These are phyloP conservation scores for Lepidium aucheri DNA, from an alignment of 345 rosid species.

Conservation along the genomic window DNA sequence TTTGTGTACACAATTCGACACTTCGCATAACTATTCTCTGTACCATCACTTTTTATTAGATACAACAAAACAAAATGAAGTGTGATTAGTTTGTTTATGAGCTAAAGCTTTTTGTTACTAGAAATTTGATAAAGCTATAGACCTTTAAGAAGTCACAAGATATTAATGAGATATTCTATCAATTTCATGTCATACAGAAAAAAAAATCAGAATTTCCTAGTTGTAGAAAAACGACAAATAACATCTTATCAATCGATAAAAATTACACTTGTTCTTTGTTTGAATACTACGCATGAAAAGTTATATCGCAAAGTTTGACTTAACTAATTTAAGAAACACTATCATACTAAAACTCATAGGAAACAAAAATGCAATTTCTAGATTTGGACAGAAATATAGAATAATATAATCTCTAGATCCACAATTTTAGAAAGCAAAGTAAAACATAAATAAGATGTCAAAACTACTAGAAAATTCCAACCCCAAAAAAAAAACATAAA, in stretches of 20 bases:
- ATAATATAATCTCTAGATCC: neutral
- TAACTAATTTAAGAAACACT: no score
- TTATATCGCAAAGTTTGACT: neutral
- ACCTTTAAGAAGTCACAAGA: neutral
- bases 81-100: neutral
- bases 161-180: neutral
- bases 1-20: neutral
- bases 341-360: no score
- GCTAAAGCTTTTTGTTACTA: neutral
- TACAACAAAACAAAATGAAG: neutral
- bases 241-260: no score
- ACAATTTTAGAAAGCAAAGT: neutral
- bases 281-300: neutral
- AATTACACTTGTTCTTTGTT: neutral
- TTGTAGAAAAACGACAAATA: no score
- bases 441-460: neutral
- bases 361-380: no score
- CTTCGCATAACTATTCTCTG: neutral
- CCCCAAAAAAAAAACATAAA: neutral
- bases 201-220: neutral
- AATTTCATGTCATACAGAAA: neutral
- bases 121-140: no score
- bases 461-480: no score
- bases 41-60: neutral
- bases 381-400: no score